Evolutionary conservation across 2,329 filamentous ascomycete species (phyloP), one percentile per base, ranked within the genome.

Genomic region (Cercospora canescens): DNA sequence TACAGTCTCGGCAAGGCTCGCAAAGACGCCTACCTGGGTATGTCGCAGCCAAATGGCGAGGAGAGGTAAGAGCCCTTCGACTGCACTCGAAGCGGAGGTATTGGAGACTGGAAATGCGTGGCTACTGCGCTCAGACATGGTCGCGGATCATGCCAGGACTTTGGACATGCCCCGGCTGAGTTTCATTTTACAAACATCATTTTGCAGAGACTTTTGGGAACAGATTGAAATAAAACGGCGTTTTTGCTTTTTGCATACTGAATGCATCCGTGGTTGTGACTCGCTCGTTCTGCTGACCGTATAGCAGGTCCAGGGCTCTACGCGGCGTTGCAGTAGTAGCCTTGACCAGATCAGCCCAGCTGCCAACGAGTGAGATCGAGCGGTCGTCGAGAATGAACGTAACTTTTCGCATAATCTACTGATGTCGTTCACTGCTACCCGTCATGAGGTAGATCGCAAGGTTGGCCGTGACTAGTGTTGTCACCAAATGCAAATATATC

Each of bases 161-260:
- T 35, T 56, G 52, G 52, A 21, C 52, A n/a, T 28, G 24, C 21
- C 52, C 28, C 30, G 52, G 52, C 52, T 24, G 7, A 35, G 28
- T 56, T 56, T 56, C 52, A 18, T 35, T 56, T 34, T 56, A 56
- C 52, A 35, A 56, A 16, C 21, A 28, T 56, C 52, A 56, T 35
- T 56, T 34, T 56, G 52, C 52, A 56, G 52, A 35, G n/a, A 35
- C 28, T 34, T 56, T 35, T 34, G 32, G 52, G 30, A 35, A 18
- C 30, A 56, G 28, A 56, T 35, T 56, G 52, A 56, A 56, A 56
- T 56, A 18, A 32, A 56, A 56, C 24, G 52, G 52, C 52, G 52
- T 56, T 56, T 24, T 56, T 56, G 30, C n/a, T 35, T 35, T 56
- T 35, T n/a, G n/a, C n/a, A n/a, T 34, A 35, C n/a, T 21, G n/a